A percentile compares a stretch with the other conserved stretches of the same genome.
These are phyloP conservation scores for Magnolia sinica DNA, from an alignment of 164 flowering plant species.

Conservation along the genomic window DNA sequence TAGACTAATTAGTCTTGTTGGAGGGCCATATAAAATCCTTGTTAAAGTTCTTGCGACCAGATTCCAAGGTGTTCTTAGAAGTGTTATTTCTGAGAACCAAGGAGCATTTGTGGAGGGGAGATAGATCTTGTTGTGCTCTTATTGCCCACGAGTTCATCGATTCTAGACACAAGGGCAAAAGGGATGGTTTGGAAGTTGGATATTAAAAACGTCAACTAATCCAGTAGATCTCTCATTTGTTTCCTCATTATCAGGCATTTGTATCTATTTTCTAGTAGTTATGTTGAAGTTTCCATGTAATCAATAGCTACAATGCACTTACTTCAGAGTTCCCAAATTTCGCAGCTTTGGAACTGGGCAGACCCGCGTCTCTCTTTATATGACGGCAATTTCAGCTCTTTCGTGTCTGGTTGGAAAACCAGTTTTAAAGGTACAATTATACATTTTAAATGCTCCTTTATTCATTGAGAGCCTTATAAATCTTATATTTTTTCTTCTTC, in stretches of 20 bases:
- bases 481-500: not conserved
- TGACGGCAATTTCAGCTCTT: conserved; percentile 81
- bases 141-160: too few relatives aligned
- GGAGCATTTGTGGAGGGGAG: too few relatives aligned
- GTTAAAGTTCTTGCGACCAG: too few relatives aligned
- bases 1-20: too few relatives aligned
- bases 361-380: conserved; percentile 63
- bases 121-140: too few relatives aligned
- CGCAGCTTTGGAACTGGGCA: conserved; percentile 87
- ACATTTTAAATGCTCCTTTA: not conserved
- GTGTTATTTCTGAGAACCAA: too few relatives aligned
- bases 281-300: not conserved
- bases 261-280: not conserved
- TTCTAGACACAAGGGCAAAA: too few relatives aligned
- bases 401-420: conserved; percentile 73
- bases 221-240: not conserved
- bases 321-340: conserved; percentile 4
- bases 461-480: conserved; percentile 3
- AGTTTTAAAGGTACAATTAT: conserved; percentile 47
- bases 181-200: too few relatives aligned
- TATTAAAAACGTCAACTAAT: not conserved
- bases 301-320: conserved; percentile 1
- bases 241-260: too few relatives aligned
- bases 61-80: too few relatives aligned
- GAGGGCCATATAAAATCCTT: too few relatives aligned